Percentiles rank a stretch among this genome's conserved stretches.
phyloP scores from a whole-genome alignment of 2,329 filamentous ascomycete genomes.

The Ophiognomonia clavigignenti-juglandacearum region DNA sequence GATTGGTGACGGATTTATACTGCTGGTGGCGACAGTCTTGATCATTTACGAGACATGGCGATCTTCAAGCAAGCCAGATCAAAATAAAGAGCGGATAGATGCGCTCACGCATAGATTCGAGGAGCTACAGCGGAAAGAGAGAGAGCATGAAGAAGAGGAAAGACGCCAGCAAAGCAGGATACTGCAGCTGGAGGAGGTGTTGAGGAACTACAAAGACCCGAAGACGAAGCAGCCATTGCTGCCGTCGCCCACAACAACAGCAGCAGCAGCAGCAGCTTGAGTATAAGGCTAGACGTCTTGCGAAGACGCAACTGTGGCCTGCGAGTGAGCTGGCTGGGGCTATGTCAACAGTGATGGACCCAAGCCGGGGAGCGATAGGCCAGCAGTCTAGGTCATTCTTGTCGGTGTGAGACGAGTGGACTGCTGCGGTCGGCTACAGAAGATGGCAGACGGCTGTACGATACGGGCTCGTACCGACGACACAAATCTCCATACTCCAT shows the following conservation, averaged over 20 bases:
- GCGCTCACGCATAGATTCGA: slow-evolving; percentile 44
- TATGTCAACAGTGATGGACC: no score
- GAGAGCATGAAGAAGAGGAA: slow-evolving; percentile 45
- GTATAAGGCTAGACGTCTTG: no score
- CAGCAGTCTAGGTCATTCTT: no score
- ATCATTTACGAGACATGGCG: slow-evolving; percentile 60
- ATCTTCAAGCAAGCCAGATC: slow-evolving; percentile 55
- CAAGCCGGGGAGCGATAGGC: no score
- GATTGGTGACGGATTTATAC: slow-evolving; percentile 58
- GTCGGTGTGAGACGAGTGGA: not conserved
- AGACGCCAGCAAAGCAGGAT: slow-evolving; percentile 41
- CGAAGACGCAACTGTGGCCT: no score
- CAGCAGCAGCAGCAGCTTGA: slow-evolving; percentile 5
- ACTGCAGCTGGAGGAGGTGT: slow-evolving; percentile 47
- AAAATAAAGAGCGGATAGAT: slow-evolving; percentile 48
- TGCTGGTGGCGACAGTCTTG: slow-evolving; percentile 51
- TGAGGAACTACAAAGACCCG: slow-evolving; percentile 47
- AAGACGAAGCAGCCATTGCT: slow-evolving; percentile 53
- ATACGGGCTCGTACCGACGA: not conserved
- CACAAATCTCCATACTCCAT: not conserved
- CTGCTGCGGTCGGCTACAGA: not conserved
- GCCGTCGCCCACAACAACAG: slow-evolving; percentile 27
- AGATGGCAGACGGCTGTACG: not conserved
- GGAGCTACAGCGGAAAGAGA: slow-evolving; percentile 43
- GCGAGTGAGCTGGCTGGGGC: no score